Percentiles rank a stretch among this genome's conserved stretches.
These are phyloP conservation scores for Ambrosia trifida DNA, from an alignment of 129 eudicot genomes.

Conservation along the genomic window DNA sequence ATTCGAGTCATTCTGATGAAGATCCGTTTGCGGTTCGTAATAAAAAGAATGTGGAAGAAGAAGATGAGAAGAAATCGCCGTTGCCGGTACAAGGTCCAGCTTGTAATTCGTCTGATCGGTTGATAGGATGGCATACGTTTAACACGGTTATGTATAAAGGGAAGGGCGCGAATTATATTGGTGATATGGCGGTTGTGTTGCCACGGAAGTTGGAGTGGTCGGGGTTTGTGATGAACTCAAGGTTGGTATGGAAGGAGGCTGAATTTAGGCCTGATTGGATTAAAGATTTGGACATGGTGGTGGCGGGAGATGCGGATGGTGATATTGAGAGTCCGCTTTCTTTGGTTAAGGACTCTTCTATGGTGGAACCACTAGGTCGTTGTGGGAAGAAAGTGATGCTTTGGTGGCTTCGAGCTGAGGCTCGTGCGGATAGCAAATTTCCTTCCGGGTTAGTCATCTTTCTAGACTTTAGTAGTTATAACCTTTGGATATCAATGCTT, in stretches of 20 bases:
- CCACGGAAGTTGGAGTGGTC: constrained; percentile 86
- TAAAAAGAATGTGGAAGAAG: constrained; percentile 37
- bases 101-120: constrained; percentile 75
- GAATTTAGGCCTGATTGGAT: constrained; percentile 79
- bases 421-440: constrained; percentile 93
- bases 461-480: not conserved
- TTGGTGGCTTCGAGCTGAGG: constrained; percentile 99
- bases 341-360: constrained; percentile 65
- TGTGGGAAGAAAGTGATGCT: constrained; percentile 92
- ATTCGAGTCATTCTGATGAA: constrained; percentile 58
- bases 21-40: constrained; percentile 37
- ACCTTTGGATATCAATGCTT: constrained; percentile 13
- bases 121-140: constrained; percentile 87
- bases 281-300: constrained; percentile 53
- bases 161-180: constrained; percentile 72
- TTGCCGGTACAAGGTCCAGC: constrained; percentile 93
- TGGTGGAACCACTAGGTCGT: constrained; percentile 87
- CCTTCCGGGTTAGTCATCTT: constrained; percentile 74
- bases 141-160: constrained; percentile 46
- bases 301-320: constrained; percentile 40
- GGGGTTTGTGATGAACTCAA: constrained; percentile 86
- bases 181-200: constrained; percentile 81
- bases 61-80: constrained; percentile 35
- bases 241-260: constrained; percentile 78
- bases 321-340: constrained; percentile 79